phyloP scores from a whole-genome alignment of 164 flowering plant species.

The Warburgia ugandensis region DNA sequence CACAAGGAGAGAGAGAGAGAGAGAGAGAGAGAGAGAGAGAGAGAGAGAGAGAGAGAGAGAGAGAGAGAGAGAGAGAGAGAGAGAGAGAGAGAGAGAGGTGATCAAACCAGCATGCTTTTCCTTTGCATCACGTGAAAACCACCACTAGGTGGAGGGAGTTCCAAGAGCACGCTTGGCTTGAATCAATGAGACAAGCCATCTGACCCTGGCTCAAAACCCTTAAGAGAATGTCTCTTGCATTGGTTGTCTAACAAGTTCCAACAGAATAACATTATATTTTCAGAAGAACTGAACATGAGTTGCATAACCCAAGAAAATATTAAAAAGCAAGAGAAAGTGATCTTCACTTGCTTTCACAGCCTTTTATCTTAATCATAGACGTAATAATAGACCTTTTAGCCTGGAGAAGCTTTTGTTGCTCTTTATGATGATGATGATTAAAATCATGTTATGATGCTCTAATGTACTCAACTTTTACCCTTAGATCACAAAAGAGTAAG shows the following conservation, averaged over 20 bases:
- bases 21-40: too few relatives aligned
- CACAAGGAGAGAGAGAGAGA: too few relatives aligned
- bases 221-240: slow-evolving; percentile 67
- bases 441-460: slow-evolving; percentile 1
- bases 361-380: slow-evolving; percentile 50
- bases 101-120: slow-evolving; percentile 1
- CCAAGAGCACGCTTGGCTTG: slow-evolving; percentile 91
- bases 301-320: slow-evolving; percentile 9
- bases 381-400: slow-evolving; percentile 44
- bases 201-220: slow-evolving; percentile 32
- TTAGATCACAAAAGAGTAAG: slow-evolving; percentile 4
- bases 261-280: slow-evolving; percentile 17
- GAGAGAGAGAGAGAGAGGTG: background rate
- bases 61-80: background rate
- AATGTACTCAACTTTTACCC: too few relatives aligned
- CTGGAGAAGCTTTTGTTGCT: slow-evolving; percentile 13
- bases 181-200: slow-evolving; percentile 73
- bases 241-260: slow-evolving; percentile 22
- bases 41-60: background rate
- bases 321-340: slow-evolving; percentile 20
- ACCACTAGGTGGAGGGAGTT: slow-evolving; percentile 35
- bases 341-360: slow-evolving; percentile 28
- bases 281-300: slow-evolving; percentile 20
- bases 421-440: slow-evolving; percentile 16
- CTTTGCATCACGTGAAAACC: slow-evolving; percentile 50